Conservation (phyloP, 192 early-diverging fungal genomes). For the Pilaira anomala region DNA sequence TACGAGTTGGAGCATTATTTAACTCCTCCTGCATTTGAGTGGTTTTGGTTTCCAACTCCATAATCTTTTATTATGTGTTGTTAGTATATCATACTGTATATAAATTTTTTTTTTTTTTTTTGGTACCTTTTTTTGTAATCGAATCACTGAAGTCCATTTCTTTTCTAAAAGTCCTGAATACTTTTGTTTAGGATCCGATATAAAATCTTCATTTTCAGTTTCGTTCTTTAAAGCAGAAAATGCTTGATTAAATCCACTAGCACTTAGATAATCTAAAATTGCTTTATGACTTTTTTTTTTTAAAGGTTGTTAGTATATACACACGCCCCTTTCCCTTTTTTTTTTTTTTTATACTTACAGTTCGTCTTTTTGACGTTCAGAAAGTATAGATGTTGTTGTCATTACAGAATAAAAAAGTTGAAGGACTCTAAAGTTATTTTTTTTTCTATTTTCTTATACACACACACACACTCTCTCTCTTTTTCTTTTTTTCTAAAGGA, state of each 20-base stretch:
- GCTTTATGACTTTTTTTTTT: constrained; percentile 57
- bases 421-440: no score
- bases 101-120: not conserved
- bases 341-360: constrained; percentile 45
- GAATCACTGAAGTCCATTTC: constrained; percentile 95
- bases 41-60: constrained; percentile 87
- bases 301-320: not conserved
- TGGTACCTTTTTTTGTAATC: constrained; percentile 81
- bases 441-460: no score
- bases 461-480: no score
- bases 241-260: constrained; percentile 67
- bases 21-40: constrained; percentile 74
- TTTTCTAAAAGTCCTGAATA: constrained; percentile 80
- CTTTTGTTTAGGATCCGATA: constrained; percentile 71
- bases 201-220: constrained; percentile 67
- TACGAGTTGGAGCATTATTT: constrained; percentile 54
- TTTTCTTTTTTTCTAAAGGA: no score
- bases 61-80: constrained; percentile 53
- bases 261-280: constrained; percentile 85
- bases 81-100: not conserved
- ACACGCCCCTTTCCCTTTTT: not conserved
- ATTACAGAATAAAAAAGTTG: not conserved
- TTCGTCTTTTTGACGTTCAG: constrained; percentile 73
- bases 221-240: constrained; percentile 69
- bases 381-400: constrained; percentile 52